Base-by-base conservation (phyloP, 176 grass and related monocot species). In the Alloteropsis semialata region DNA sequence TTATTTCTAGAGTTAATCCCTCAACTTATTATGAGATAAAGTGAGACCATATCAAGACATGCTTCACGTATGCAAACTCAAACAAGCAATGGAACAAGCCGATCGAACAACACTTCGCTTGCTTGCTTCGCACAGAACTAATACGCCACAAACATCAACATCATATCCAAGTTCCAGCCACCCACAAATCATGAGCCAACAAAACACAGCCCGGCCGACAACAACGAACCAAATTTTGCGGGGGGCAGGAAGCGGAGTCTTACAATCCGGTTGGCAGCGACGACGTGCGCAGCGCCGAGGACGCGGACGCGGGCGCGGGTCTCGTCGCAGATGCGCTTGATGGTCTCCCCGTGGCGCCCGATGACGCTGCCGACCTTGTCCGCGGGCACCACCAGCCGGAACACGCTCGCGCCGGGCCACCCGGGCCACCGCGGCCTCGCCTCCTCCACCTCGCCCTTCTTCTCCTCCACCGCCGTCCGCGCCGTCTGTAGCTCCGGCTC, bases 291-390 rank as follows among this genome's bases (percentile, higher is more conserved):
- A 25, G 81, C 89, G 13, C 94, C 84, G 38, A 97, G 84, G 70
- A 97, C 49, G 56, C 89, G 89, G 62, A 92, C 83, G 37, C 89
- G 77, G 74, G 94, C 89, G 75, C 81, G 84, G n/a, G 94, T 92
- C 84, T 79, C 94, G 78, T 90, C 87, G 74, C 89, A 89, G 29
- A 97, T 89, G 16, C 82, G 90, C 82, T 72, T 90, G 82, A 97
- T 72, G 65, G 83, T 48, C 57, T 93, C 87, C 9, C 94, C 94
- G 53, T 82, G 84, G 65, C 89, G 86, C 14, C 94, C 94, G 24
- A 97, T 97, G 80, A 97, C 82, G 63, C 87, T 71, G 58, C 94
- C 84, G 28, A 91, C 89, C 84, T 90, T 90, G 62, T 86, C 72
- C 80, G 82, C 54, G 19, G 89, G 87, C 45, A 97, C 91, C 58